Evolutionary conservation across 2,329 filamentous ascomycete genomes (phyloP), one percentile per base, ranked within the genome.

Genomic region (Talaromyces pinophilus): DNA sequence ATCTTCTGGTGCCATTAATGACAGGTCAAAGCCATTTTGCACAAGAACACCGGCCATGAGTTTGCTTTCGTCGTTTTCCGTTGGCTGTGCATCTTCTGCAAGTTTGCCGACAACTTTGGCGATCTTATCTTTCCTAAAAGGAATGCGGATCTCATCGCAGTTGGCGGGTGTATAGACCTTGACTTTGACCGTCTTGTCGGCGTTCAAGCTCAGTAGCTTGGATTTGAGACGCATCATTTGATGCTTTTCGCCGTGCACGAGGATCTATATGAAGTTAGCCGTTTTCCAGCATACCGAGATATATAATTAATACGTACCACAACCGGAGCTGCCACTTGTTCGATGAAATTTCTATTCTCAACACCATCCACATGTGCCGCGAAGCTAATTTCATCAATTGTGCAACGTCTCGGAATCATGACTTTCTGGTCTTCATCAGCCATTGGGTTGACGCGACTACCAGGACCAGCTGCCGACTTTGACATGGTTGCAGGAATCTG

Each of bases 151-250:
- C 77, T 97, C 93, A 74, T 98, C 94, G 77, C 93, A 97, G 77
- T 99, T 99, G 63, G 92, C 89, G 0, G 95, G 95, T 28, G 92
- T 96, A 81, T 89, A 98, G 11, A 99, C 92, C 77, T 98, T 97
- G 70, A 92, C 90, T 71, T 96, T 95, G 50, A 87, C 83, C 0
- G 87, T 83, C 75, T 94, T 94, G 70, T 89, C 88, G 33, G 90
- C 89, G 74, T 97, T 97, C 44, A 97, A 86, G n/a, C 92, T 94
- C 3, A 98, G 87, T 1, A 99, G 85, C 75, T 97, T 96, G 2
- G 93, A 97, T 78, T 97, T 97, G 33, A 99, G 83, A 63, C 95
- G 89, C 86, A 95, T 97, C 93, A 98, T 98, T 76, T 98, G 97
- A 76, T 97, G 92, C 73, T 95, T 93, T 76, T 99, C 95, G 65